phyloP scores from a whole-genome alignment of 495 filamentous ascomycete species.

The Aspergillus nidulans region DNA sequence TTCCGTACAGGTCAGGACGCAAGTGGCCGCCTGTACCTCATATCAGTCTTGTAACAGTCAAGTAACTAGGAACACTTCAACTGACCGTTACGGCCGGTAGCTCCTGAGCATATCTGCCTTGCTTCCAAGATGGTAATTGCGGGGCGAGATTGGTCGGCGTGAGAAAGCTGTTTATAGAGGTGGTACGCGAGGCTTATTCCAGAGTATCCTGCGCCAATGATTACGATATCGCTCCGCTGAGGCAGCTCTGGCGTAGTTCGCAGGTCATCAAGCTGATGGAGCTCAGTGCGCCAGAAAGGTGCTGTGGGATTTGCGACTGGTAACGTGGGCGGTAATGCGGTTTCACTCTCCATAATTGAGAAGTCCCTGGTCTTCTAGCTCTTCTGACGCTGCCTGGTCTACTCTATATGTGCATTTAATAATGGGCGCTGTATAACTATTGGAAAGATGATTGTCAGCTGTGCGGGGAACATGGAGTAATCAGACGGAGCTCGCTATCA shows the following conservation, averaged over 20 bases:
- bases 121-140: slow-evolving; percentile 37
- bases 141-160: slow-evolving; percentile 12
- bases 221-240: slow-evolving; percentile 51
- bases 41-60: too few relatives aligned
- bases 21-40: slow-evolving; percentile 41
- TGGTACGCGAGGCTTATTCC: slow-evolving; percentile 60
- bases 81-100: slow-evolving; percentile 40
- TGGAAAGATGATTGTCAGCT: too few relatives aligned
- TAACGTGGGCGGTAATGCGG: slow-evolving; percentile 3
- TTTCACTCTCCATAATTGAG: not conserved
- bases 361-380: not conserved
- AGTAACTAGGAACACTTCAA: not conserved
- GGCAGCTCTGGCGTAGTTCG: slow-evolving; percentile 48
- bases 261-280: slow-evolving; percentile 51
- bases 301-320: slow-evolving; percentile 48
- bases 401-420: too few relatives aligned
- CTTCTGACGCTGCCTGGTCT: too few relatives aligned
- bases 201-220: slow-evolving; percentile 69
- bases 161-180: slow-evolving; percentile 38
- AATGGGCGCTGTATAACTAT: too few relatives aligned
- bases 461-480: not conserved
- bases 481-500: too few relatives aligned
- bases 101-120: slow-evolving; percentile 39
- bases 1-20: slow-evolving; percentile 31
- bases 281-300: slow-evolving; percentile 63